Conservation (phyloP, 306 rosid genomes). For the Pterocarpus macrocarpus region DNA sequence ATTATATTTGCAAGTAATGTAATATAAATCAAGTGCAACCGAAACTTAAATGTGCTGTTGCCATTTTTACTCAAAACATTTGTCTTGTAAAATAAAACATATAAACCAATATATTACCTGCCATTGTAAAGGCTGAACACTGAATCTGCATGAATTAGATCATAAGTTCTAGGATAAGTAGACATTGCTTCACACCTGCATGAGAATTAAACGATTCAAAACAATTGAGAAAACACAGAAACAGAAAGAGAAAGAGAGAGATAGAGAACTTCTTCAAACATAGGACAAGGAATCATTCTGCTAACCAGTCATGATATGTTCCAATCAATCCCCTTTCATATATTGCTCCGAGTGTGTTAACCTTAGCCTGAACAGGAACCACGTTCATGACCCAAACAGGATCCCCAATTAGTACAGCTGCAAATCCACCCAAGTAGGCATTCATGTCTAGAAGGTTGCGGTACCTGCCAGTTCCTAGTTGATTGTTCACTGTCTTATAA, state of each 20-base stretch:
- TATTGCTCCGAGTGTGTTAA: conserved; percentile 79
- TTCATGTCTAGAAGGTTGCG: conserved; percentile 90
- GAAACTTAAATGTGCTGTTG: too few species aligned
- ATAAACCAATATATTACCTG: conserved; percentile 54
- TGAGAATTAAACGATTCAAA: conserved; percentile 17
- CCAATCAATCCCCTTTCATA: conserved; percentile 89
- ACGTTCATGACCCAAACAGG: conserved; percentile 97
- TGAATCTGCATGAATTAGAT: conserved; percentile 84
- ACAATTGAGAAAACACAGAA: not conserved
- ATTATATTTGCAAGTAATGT: too few species aligned
- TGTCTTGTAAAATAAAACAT: not conserved
- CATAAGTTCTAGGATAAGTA: conserved; percentile 93
- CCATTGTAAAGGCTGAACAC: conserved; percentile 73
- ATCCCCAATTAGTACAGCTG: conserved; percentile 64
- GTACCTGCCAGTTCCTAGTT: conserved; percentile 69
- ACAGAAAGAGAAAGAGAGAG: not conserved
- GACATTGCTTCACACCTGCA: conserved; percentile 95
- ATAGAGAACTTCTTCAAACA: not conserved
- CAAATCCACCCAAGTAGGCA: conserved; percentile 85
- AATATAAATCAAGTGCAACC: too few species aligned
- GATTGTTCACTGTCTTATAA: conserved; percentile 63
- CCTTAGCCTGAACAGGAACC: conserved; percentile 71
- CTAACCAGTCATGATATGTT: conserved; percentile 85
- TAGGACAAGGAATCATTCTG: not conserved
- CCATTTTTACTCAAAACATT: not conserved